Evolutionary conservation across 2,329 filamentous ascomycete genomes (phyloP).

Genomic region (Clonostachys byssicola): DNA sequence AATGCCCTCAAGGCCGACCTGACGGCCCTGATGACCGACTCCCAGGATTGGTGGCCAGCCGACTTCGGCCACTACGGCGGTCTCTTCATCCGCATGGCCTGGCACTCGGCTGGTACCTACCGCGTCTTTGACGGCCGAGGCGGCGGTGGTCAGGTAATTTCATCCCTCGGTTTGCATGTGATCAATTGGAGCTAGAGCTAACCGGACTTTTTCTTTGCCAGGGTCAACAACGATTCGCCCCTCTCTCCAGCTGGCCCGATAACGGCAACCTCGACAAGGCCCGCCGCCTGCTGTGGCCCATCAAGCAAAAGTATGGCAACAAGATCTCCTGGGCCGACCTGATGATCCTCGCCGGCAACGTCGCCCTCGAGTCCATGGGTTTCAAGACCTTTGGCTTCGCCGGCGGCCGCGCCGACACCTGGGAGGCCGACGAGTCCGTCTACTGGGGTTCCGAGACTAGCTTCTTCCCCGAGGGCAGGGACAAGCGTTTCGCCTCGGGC

Average conservation of each 20-base stretch:
- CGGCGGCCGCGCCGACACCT: constrained; percentile 67
- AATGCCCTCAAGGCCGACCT: constrained; percentile 71
- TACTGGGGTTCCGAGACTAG: constrained; percentile 75
- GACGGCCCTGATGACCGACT: constrained; percentile 68
- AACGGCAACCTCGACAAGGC: constrained; percentile 78
- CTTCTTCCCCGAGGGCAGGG: constrained; percentile 61
- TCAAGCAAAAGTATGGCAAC: constrained; percentile 82
- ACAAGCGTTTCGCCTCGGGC: constrained; percentile 52
- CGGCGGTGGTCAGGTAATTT: constrained; percentile 58
- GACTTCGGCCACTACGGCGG: constrained; percentile 80
- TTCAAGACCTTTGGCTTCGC: constrained; percentile 71
- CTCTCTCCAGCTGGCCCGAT: constrained; percentile 78
- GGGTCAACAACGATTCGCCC: constrained; percentile 76
- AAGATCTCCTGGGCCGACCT: constrained; percentile 81
- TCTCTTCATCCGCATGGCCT: constrained; percentile 76
- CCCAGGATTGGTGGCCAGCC: constrained; percentile 77
- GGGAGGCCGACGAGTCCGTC: constrained; percentile 70
- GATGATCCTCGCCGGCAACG: constrained; percentile 67
- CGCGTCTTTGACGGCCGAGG: constrained; percentile 72
- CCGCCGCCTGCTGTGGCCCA: constrained; percentile 72
- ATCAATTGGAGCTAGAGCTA: neutral
- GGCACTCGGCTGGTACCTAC: constrained; percentile 78
- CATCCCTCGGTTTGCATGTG: neutral
- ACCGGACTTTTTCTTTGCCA: constrained; percentile 2
- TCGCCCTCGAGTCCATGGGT: constrained; percentile 74